A percentile compares a stretch with the other conserved stretches of the same genome.
phyloP scores from a whole-genome alignment of 2,329 filamentous ascomycete genomes.

The Fusarium sarcochroum region DNA sequence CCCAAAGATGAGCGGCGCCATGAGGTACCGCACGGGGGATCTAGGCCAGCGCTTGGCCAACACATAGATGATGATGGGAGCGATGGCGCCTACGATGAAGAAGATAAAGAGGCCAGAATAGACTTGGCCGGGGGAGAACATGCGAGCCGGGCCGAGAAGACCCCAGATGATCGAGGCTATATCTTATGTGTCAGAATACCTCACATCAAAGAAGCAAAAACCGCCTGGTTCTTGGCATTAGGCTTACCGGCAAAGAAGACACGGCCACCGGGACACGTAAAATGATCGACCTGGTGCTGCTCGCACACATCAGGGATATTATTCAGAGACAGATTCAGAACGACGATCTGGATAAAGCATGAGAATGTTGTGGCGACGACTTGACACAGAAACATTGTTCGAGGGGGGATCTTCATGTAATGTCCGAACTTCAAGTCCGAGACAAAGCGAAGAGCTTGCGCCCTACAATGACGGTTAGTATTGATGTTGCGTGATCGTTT shows the following conservation, averaged over 20 bases:
- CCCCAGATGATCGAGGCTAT: conserved; percentile 76
- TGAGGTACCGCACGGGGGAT: conserved; percentile 66
- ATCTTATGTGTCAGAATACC: conserved; percentile 10
- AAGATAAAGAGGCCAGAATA: conserved; percentile 73
- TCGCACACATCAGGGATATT: conserved; percentile 76
- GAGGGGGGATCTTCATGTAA: conserved; percentile 79
- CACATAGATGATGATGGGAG: conserved; percentile 67
- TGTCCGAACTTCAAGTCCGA: conserved; percentile 79
- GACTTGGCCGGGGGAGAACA: conserved; percentile 74
- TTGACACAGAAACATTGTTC: conserved; percentile 76
- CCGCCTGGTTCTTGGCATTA: background rate
- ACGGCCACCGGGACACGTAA: conserved; percentile 73
- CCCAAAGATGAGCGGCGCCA: conserved; percentile 75
- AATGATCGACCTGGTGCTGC: conserved; percentile 67
- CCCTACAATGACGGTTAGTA: conserved; percentile 51
- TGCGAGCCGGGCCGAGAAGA: conserved; percentile 72
- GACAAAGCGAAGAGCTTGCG: conserved; percentile 74
- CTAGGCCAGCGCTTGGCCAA: conserved; percentile 65
- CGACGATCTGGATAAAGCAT: conserved; percentile 75
- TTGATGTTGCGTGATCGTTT: background rate
- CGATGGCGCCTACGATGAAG: conserved; percentile 69
- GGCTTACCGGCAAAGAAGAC: conserved; percentile 73
- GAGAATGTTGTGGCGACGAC: conserved; percentile 76
- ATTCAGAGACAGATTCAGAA: conserved; percentile 72
- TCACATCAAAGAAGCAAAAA: background rate